Conservation (phyloP, 2,329 filamentous ascomycete species). For the Aspergillus sp. region DNA sequence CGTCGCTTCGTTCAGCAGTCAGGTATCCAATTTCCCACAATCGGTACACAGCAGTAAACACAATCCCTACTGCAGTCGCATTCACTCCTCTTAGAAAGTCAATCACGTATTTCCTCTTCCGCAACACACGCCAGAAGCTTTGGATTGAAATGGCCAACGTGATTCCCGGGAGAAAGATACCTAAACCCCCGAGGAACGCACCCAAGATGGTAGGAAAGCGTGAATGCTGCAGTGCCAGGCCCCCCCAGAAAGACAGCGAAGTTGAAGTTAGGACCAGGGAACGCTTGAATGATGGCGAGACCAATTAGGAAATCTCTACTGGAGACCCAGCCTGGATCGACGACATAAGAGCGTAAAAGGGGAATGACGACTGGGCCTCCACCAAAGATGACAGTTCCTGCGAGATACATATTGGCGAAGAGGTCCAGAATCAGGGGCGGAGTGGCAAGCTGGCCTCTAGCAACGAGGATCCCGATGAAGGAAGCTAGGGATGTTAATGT, state of each 20-base stretch:
- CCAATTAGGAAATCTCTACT: slow-evolving; percentile 68
- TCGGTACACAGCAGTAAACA: slow-evolving; percentile 61
- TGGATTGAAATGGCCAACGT: slow-evolving; percentile 29
- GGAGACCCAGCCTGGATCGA: slow-evolving; percentile 65
- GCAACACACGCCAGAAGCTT: slow-evolving; percentile 52
- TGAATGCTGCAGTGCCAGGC: slow-evolving; percentile 38
- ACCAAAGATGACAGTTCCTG: slow-evolving; percentile 64
- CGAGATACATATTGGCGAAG: slow-evolving; percentile 69
- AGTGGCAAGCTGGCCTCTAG: slow-evolving; percentile 34
- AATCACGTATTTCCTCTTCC: slow-evolving; percentile 44
- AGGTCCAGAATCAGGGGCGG: slow-evolving; percentile 52
- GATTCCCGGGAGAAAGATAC: slow-evolving; percentile 36
- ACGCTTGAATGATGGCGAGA: slow-evolving; percentile 65
- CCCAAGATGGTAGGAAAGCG: slow-evolving; percentile 37
- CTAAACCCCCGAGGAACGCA: slow-evolving; percentile 47
- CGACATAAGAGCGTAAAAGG: slow-evolving; percentile 56
- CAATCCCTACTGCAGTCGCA: slow-evolving; percentile 56
- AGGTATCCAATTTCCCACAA: slow-evolving; percentile 60
- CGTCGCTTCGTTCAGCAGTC: slow-evolving; percentile 43
- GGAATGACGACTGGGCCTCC: slow-evolving; percentile 64
- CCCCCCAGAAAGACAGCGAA: slow-evolving; percentile 55
- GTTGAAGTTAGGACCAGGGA: slow-evolving; percentile 55
- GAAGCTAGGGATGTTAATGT: slow-evolving; percentile 26
- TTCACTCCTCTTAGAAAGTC: slow-evolving; percentile 54
- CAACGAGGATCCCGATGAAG: slow-evolving; percentile 55